A percentile compares a stretch with the other conserved stretches of the same genome.
phyloP scores from a whole-genome alignment of 1,139 yeast genomes.

The Lodderomyces theae region DNA sequence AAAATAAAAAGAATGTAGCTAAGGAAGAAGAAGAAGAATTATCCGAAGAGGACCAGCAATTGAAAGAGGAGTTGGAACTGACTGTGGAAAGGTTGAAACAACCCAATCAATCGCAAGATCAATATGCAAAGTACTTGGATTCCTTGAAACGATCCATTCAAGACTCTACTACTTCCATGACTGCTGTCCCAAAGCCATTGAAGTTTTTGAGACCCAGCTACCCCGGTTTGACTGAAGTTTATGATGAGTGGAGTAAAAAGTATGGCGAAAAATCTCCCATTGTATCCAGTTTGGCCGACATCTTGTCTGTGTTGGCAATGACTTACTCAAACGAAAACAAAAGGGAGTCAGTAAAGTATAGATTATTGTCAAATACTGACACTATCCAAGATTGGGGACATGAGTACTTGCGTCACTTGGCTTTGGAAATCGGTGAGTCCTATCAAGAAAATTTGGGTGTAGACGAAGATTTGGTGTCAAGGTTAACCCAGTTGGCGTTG shows the following conservation, averaged over 20 bases:
- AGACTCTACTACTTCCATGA: slow-evolving; percentile 96
- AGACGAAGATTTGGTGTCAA: slow-evolving; percentile 41
- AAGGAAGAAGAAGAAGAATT: slow-evolving; percentile 63
- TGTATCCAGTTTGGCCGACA: slow-evolving; percentile 58
- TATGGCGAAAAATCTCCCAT: slow-evolving; percentile 49
- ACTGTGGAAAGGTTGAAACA: slow-evolving; percentile 73
- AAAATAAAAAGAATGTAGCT: slow-evolving; percentile 18
- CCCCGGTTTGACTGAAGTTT: slow-evolving; percentile 60
- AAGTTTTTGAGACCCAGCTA: slow-evolving; percentile 91
- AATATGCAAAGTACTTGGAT: slow-evolving; percentile 59
- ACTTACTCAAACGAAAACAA: slow-evolving; percentile 85
- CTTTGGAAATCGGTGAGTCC: slow-evolving; percentile 89
- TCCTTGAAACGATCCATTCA: slow-evolving; percentile 75
- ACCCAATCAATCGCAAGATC: slow-evolving; percentile 38
- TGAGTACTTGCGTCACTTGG: slow-evolving; percentile 93
- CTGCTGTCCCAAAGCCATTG: slow-evolving; percentile 98
- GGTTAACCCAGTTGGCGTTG: slow-evolving; percentile 63
- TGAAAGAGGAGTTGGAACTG: slow-evolving; percentile 83
- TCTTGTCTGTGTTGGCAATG: slow-evolving; percentile 92
- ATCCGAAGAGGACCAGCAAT: slow-evolving; percentile 88
- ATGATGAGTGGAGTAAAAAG: slow-evolving; percentile 60
- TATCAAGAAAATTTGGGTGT: slow-evolving; percentile 66
- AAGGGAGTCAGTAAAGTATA: slow-evolving; percentile 76
- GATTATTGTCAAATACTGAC: slow-evolving; percentile 60
- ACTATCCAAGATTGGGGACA: slow-evolving; percentile 93